Conservation (phyloP, 768 basidiomycete species). For the Tulasnella sp. region DNA sequence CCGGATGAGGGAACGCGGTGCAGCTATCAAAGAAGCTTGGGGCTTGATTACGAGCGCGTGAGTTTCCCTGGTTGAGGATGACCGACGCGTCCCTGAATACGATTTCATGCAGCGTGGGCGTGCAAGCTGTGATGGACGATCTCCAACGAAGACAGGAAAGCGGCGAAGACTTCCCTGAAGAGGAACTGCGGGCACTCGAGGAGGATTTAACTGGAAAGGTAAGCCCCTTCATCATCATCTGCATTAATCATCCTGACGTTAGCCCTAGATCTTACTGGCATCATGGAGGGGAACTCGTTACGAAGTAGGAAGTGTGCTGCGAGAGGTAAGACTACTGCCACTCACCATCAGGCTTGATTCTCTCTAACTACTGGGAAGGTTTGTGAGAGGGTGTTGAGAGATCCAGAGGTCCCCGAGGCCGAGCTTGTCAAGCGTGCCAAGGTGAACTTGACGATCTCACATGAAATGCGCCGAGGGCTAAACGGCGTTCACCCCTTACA, state of each 20-base stretch:
- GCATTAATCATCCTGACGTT: not conserved
- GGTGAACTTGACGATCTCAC: conserved; percentile 29
- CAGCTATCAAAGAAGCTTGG: conserved; percentile 92
- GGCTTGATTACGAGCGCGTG: conserved; percentile 93
- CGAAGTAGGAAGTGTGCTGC: conserved; percentile 83
- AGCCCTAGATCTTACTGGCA: conserved; percentile 70
- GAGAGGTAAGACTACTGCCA: conserved; percentile 37
- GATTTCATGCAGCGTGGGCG: conserved; percentile 40
- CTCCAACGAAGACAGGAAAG: conserved; percentile 84
- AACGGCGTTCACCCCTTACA: conserved; percentile 22
- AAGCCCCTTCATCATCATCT: conserved; percentile 8
- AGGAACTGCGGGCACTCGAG: conserved; percentile 74
- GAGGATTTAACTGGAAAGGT: conserved; percentile 90
- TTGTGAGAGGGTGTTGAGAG: conserved; percentile 76
- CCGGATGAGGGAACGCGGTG: conserved; percentile 85
- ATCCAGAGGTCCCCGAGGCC: conserved; percentile 56
- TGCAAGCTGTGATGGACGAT: conserved; percentile 75
- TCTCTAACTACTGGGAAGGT: conserved; percentile 33
- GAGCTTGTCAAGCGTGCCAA: conserved; percentile 75
- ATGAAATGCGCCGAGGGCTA: not conserved
- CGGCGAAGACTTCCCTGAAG: conserved; percentile 70
- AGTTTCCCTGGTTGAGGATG: conserved; percentile 29
- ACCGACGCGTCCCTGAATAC: not conserved
- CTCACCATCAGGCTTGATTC: not conserved
- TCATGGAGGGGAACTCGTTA: conserved; percentile 96